phyloP scores from a whole-genome alignment of 805 yeast genomes.

The Yueomyces sp. region DNA sequence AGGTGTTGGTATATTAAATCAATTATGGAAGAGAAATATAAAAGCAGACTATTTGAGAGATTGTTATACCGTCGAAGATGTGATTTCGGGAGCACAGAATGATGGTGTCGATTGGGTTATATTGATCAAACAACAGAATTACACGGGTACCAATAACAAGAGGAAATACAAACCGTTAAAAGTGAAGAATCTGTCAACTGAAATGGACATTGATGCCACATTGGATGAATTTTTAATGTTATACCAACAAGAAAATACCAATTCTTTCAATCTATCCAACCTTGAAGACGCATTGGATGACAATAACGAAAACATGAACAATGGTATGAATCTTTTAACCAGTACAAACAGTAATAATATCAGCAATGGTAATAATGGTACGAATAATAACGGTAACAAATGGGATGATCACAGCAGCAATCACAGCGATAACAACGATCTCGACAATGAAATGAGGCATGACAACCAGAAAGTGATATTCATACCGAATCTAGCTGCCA shows the following conservation, averaged over 20 bases:
- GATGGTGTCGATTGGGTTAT: conserved; percentile 73
- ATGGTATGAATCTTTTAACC: too few relatives aligned
- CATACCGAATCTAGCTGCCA: conserved; percentile 70
- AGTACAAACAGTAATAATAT: not conserved
- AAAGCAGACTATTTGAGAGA: conserved; percentile 55
- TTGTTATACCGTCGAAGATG: conserved; percentile 47
- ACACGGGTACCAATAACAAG: conserved; percentile 21
- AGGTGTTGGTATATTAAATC: conserved; percentile 50
- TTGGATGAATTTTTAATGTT: conserved; percentile 46
- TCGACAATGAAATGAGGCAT: conserved; percentile 11
- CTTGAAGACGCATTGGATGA: conserved; percentile 4
- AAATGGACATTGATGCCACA: conserved; percentile 60
- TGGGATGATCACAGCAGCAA: conserved; percentile 21
- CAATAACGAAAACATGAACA: not conserved
- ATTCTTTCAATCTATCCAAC: conserved; percentile 2
- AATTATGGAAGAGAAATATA: conserved; percentile 67
- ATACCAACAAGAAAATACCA: conserved; percentile 22
- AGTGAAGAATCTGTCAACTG: conserved; percentile 47
- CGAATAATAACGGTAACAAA: conserved; percentile 11
- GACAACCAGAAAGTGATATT: conserved; percentile 42
- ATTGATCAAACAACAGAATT: conserved; percentile 53
- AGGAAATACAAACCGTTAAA: conserved; percentile 64
- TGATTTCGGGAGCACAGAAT: conserved; percentile 42
- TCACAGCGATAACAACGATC: conserved; percentile 16
- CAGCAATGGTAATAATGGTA: conserved; percentile 5